phyloP scores from a whole-genome alignment of 306 rosid species.

The Prunus mongolica region DNA sequence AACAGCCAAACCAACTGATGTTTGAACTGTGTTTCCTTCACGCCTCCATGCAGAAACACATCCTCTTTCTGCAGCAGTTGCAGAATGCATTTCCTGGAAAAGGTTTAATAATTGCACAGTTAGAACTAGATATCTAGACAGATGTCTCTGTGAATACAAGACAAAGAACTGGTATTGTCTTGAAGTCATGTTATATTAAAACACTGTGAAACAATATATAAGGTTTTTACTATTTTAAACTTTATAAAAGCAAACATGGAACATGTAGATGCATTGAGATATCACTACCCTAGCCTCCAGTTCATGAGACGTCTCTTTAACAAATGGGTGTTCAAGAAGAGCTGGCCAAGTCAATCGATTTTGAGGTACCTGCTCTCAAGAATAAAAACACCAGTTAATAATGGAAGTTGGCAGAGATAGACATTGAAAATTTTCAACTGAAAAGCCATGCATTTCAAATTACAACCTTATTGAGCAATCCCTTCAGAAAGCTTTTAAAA shows the following conservation, averaged over 20 bases:
- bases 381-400: conserved; percentile 22
- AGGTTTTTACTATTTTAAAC: not conserved
- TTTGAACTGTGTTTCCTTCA: conserved; percentile 45
- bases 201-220: not conserved
- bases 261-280: not conserved
- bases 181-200: not conserved
- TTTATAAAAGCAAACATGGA: not conserved
- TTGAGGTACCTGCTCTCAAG: conserved; percentile 69
- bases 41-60: conserved; percentile 45
- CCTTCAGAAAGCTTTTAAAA: conserved; percentile 86
- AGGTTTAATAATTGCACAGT: not conserved
- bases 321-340: conserved; percentile 94
- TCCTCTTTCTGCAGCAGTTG: conserved; percentile 40
- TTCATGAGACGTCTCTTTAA: conserved; percentile 62
- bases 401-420: conserved; percentile 7
- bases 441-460: conserved; percentile 17
- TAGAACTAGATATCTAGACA: not conserved
- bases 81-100: conserved; percentile 53
- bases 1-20: conserved; percentile 34
- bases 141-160: not conserved
- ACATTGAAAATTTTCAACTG: conserved; percentile 15
- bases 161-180: not conserved
- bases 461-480: conserved; percentile 89
- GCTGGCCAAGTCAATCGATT: conserved; percentile 96
- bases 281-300: conserved; percentile 56